These are phyloP conservation scores for Penicillium arizonense DNA, from an alignment of 495 filamentous ascomycete genomes.

Conservation along the genomic window DNA sequence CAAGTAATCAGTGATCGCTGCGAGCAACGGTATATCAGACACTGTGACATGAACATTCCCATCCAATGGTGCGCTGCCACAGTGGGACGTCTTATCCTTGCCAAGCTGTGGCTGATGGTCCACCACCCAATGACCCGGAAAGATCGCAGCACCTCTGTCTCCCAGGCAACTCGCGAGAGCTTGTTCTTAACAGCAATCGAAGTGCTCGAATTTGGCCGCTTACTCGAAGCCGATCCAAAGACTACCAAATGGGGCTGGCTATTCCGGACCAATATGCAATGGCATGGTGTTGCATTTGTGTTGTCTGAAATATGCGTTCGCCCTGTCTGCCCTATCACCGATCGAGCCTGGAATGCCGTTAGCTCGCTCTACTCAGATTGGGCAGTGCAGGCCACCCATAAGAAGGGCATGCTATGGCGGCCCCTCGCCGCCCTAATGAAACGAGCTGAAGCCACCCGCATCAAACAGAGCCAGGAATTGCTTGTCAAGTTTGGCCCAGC, in stretches of 20 bases:
- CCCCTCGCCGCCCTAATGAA: slow-evolving; percentile 70
- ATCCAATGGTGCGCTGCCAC: slow-evolving; percentile 71
- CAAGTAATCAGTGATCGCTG: slow-evolving; percentile 59
- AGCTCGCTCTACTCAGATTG: slow-evolving; percentile 56
- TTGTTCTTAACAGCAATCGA: slow-evolving; percentile 76
- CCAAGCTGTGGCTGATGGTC: slow-evolving; percentile 64
- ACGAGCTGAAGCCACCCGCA: slow-evolving; percentile 50
- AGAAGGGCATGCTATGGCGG: slow-evolving; percentile 68
- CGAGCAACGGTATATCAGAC: slow-evolving; percentile 57
- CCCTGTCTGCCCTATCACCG: slow-evolving; percentile 63
- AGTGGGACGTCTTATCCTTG: slow-evolving; percentile 63
- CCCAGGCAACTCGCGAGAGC: slow-evolving; percentile 63
- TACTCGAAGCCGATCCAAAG: slow-evolving; percentile 60
- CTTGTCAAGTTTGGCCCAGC: slow-evolving; percentile 19
- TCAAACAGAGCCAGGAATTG: slow-evolving; percentile 33
- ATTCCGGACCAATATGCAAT: slow-evolving; percentile 78
- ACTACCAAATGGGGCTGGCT: slow-evolving; percentile 77
- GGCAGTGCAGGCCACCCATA: slow-evolving; percentile 50
- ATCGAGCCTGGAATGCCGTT: slow-evolving; percentile 79
- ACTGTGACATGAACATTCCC: slow-evolving; percentile 54
- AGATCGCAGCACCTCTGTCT: slow-evolving; percentile 33
- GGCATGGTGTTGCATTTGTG: slow-evolving; percentile 76
- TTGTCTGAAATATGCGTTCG: slow-evolving; percentile 75
- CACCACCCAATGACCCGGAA: slow-evolving; percentile 58
- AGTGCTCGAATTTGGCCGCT: slow-evolving; percentile 67